phyloP scores from a whole-genome alignment of 2,329 filamentous ascomycete species.

The Aspergillus sp. region DNA sequence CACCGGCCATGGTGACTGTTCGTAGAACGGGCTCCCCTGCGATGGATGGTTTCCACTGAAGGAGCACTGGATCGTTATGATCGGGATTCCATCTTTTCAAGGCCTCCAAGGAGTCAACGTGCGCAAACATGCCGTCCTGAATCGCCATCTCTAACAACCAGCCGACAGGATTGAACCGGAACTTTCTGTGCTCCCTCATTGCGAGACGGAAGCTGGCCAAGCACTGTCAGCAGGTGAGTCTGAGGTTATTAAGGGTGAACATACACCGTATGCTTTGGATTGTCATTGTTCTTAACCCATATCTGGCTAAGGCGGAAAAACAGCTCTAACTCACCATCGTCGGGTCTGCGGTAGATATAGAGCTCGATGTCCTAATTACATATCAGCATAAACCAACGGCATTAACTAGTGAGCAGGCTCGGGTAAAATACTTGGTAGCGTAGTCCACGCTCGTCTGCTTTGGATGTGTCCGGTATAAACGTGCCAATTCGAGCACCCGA shows the following conservation, averaged over 20 bases:
- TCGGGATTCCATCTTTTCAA: constrained; percentile 12
- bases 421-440: constrained; percentile 13
- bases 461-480: constrained; percentile 15
- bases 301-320: constrained; percentile 14
- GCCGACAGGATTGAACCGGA: constrained; percentile 8
- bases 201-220: constrained; percentile 7
- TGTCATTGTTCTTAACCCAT: constrained; percentile 14
- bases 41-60: constrained; percentile 9
- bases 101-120: constrained; percentile 6
- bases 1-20: constrained; percentile 7
- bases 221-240: neutral
- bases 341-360: constrained; percentile 11
- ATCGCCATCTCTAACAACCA: constrained; percentile 11
- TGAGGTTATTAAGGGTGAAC: neutral
- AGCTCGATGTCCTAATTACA: constrained; percentile 14
- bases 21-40: constrained; percentile 10
- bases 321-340: constrained; percentile 12
- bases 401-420: neutral
- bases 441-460: constrained; percentile 10
- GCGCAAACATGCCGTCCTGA: constrained; percentile 9
- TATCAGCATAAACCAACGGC: neutral
- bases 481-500: constrained; percentile 11
- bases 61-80: constrained; percentile 7
- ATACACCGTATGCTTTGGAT: constrained; percentile 10
- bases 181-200: constrained; percentile 12